Percentiles rank a stretch among this genome's conserved stretches.
These are phyloP conservation scores for Yarrowia porcina DNA, from an alignment of 805 yeast genomes.

Conservation along the genomic window DNA sequence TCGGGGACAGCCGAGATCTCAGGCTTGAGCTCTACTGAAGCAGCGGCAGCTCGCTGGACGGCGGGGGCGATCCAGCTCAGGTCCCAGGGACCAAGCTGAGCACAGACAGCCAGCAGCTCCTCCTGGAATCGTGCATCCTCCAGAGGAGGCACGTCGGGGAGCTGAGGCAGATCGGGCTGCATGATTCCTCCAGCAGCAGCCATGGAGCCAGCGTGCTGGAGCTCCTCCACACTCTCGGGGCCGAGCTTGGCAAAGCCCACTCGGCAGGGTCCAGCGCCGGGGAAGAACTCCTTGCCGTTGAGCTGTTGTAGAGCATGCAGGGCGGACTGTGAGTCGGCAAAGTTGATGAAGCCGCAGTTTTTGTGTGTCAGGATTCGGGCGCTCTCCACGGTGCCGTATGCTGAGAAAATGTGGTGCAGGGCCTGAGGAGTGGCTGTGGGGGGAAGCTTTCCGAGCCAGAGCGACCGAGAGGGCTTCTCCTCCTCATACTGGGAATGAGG, in stretches of 20 bases:
- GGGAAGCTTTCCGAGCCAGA: conserved; percentile 80
- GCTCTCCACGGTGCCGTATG: conserved; percentile 59
- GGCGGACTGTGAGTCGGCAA: conserved; percentile 68
- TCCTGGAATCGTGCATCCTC: conserved; percentile 12
- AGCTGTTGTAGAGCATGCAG: conserved; percentile 72
- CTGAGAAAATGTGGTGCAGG: conserved; percentile 55
- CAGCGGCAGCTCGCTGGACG: background rate
- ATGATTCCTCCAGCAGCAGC: conserved; percentile 12
- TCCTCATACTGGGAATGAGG: conserved; percentile 12
- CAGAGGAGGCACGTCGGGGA: conserved; percentile 13
- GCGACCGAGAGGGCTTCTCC: conserved; percentile 63
- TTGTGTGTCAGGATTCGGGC: conserved; percentile 54
- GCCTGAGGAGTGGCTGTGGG: conserved; percentile 52
- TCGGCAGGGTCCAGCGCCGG: conserved; percentile 68
- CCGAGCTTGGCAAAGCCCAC: conserved; percentile 74
- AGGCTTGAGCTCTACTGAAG: conserved; percentile 29
- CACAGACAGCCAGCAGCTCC: background rate
- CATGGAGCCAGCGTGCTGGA: conserved; percentile 9
- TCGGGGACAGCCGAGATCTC: conserved; percentile 65
- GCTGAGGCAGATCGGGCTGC: background rate
- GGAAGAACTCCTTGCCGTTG: conserved; percentile 77
- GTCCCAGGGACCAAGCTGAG: conserved; percentile 14
- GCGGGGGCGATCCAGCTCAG: conserved; percentile 13
- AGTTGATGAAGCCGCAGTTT: conserved; percentile 63
- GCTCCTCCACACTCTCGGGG: conserved; percentile 16